These are phyloP conservation scores for Phycomyces blakesleeanus DNA, from an alignment of 192 early-diverging fungal genomes.

Conservation along the genomic window DNA sequence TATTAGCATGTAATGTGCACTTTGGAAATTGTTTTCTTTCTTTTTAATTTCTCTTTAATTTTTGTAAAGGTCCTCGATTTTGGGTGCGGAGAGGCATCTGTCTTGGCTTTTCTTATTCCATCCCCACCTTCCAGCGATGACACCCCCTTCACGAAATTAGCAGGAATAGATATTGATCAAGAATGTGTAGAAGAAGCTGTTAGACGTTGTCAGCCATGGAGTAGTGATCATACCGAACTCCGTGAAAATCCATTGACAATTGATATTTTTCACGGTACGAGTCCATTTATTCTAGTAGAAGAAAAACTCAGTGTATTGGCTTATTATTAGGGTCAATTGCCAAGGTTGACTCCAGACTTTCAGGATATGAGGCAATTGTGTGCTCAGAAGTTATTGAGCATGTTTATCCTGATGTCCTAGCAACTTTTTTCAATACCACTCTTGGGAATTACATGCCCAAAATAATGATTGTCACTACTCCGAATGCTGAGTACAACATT, in stretches of 20 bases:
- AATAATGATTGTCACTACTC: slow-evolving; percentile 69
- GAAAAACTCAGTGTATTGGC: background rate
- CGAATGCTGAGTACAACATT: slow-evolving; percentile 91
- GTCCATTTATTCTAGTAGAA: slow-evolving; percentile 5
- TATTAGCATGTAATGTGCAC: background rate
- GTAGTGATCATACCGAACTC: slow-evolving; percentile 52
- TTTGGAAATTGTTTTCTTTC: too few species aligned
- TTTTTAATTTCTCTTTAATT: too few species aligned
- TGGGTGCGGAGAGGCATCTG: slow-evolving; percentile 82
- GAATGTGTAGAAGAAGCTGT: slow-evolving; percentile 44
- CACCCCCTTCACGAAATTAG: slow-evolving; percentile 53
- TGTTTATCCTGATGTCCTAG: slow-evolving; percentile 48
- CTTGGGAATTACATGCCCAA: slow-evolving; percentile 68
- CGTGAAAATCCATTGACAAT: slow-evolving; percentile 58
- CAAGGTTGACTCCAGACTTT: slow-evolving; percentile 46
- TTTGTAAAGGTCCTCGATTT: slow-evolving; percentile 76
- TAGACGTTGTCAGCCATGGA: slow-evolving; percentile 52
- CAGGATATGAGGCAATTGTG: slow-evolving; percentile 67
- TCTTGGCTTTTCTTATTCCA: slow-evolving; percentile 62
- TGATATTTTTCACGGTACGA: slow-evolving; percentile 63
- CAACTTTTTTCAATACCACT: slow-evolving; percentile 54
- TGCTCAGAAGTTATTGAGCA: slow-evolving; percentile 89
- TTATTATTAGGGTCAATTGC: slow-evolving; percentile 46
- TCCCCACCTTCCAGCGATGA: slow-evolving; percentile 37
- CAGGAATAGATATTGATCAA: slow-evolving; percentile 68